These are phyloP conservation scores for Angomonas deanei DNA, from an alignment of 208 protist genomes.

Conservation along the genomic window DNA sequence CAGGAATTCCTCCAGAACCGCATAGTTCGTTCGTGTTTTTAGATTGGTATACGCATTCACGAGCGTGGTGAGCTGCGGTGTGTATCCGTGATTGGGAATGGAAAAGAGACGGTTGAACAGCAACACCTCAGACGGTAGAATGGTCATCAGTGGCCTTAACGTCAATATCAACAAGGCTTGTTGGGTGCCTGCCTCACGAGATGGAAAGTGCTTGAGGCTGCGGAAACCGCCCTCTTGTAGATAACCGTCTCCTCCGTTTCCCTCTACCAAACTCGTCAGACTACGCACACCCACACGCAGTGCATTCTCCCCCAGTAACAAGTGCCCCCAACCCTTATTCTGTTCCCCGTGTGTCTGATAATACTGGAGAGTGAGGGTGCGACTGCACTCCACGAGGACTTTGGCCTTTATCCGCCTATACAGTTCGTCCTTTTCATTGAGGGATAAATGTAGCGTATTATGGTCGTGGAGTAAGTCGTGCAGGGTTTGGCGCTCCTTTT, in stretches of 20 bases:
- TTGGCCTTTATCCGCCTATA: neutral
- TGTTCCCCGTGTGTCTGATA: too few species aligned
- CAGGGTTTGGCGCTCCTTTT: neutral
- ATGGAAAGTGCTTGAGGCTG: conserved; percentile 23
- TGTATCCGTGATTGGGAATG: conserved; percentile 38
- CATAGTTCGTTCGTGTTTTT: conserved; percentile 38
- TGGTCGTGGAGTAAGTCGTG: neutral
- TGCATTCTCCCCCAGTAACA: conserved; percentile 39
- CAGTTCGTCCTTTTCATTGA: neutral
- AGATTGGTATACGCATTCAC: neutral
- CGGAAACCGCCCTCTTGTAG: conserved; percentile 39
- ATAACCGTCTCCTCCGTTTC: conserved; percentile 29
- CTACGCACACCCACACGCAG: conserved; percentile 9
- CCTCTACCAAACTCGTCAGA: conserved; percentile 21
- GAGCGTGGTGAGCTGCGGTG: conserved; percentile 42
- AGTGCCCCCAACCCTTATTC: neutral
- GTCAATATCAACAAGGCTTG: conserved; percentile 35
- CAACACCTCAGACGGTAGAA: conserved; percentile 66
- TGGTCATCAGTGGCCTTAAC: conserved; percentile 52
- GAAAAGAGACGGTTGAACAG: conserved; percentile 45
- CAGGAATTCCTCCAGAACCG: conserved; percentile 63
- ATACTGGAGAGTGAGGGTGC: neutral
- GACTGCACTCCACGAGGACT: neutral
- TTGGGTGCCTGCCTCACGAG: too few species aligned
- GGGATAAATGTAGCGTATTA: neutral